Conservation (phyloP, 345 rosid genomes). For the Hirschfeldia incana region DNA sequence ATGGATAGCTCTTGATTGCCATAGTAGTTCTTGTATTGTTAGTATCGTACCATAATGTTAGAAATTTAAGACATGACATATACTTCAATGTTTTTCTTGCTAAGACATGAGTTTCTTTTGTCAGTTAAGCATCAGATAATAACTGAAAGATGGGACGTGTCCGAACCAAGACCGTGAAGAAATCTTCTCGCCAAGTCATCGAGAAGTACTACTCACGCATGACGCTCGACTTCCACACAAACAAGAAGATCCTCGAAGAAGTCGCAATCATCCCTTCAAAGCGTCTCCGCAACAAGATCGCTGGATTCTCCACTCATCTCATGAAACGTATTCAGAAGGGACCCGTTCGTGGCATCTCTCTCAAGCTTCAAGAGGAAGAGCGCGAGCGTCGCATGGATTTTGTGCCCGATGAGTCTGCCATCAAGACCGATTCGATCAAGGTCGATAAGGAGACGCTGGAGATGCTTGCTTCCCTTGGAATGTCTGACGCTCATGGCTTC, state of each 20-base stretch:
- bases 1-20: not conserved
- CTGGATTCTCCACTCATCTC: conserved; percentile 82
- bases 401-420: conserved; percentile 82
- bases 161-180: conserved; percentile 87
- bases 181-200: conserved; percentile 84
- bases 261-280: conserved; percentile 86
- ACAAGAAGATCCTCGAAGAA: conserved; percentile 83
- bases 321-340: conserved; percentile 79
- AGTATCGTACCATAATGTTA: too few species aligned
- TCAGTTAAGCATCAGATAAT: conserved; percentile 22
- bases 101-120: not conserved
- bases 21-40: not conserved
- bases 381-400: conserved; percentile 93
- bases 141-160: conserved; percentile 71
- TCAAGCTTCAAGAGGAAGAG: conserved; percentile 87
- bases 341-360: conserved; percentile 82
- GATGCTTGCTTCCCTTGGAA: conserved; percentile 80
- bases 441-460: conserved; percentile 78
- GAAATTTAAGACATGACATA: not conserved
- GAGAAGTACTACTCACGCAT: conserved; percentile 85
- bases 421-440: conserved; percentile 56
- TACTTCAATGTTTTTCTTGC: not conserved
- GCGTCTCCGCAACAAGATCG: conserved; percentile 88
- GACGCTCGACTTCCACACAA: conserved; percentile 88
- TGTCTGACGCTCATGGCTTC: conserved; percentile 61